Evolutionary conservation across 495 filamentous ascomycete species (phyloP).

Genomic region (Aspergillus campestris): DNA sequence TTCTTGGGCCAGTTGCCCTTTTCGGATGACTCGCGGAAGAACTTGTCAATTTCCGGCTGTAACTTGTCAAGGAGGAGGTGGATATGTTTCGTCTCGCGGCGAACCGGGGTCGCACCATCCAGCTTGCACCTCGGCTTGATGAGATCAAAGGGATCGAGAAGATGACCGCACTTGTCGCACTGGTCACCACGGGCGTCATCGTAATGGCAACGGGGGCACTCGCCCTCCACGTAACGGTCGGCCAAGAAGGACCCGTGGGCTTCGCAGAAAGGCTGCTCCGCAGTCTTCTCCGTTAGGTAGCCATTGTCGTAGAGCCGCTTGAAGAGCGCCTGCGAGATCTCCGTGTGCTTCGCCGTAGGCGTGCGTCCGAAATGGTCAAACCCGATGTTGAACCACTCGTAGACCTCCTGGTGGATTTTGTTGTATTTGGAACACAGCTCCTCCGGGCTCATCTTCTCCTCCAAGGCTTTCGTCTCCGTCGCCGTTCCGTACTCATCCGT

Average conservation of each 20-base stretch:
- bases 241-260: slow-evolving; percentile 78
- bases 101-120: slow-evolving; percentile 68
- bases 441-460: slow-evolving; percentile 59
- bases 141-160: slow-evolving; percentile 68
- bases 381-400: slow-evolving; percentile 79
- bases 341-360: slow-evolving; percentile 71
- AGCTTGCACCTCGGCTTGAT: slow-evolving; percentile 63
- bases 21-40: slow-evolving; percentile 50
- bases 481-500: slow-evolving; percentile 79
- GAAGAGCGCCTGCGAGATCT: slow-evolving; percentile 83
- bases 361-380: slow-evolving; percentile 86
- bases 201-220: slow-evolving; percentile 73
- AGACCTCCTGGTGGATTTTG: slow-evolving; percentile 72
- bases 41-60: slow-evolving; percentile 62
- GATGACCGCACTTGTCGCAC: slow-evolving; percentile 77
- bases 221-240: slow-evolving; percentile 89
- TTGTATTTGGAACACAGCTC: slow-evolving; percentile 82
- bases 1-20: slow-evolving; percentile 73
- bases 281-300: slow-evolving; percentile 70
- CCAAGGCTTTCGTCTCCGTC: slow-evolving; percentile 72
- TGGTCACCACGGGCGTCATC: slow-evolving; percentile 76
- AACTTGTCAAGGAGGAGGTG: slow-evolving; percentile 75
- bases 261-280: slow-evolving; percentile 78
- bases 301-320: slow-evolving; percentile 66
- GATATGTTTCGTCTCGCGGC: slow-evolving; percentile 62